A percentile compares a stretch with the other conserved stretches of the same genome.
Conservation (phyloP, 352 stramenopile species). For the Blastocystis sp. region DNA sequence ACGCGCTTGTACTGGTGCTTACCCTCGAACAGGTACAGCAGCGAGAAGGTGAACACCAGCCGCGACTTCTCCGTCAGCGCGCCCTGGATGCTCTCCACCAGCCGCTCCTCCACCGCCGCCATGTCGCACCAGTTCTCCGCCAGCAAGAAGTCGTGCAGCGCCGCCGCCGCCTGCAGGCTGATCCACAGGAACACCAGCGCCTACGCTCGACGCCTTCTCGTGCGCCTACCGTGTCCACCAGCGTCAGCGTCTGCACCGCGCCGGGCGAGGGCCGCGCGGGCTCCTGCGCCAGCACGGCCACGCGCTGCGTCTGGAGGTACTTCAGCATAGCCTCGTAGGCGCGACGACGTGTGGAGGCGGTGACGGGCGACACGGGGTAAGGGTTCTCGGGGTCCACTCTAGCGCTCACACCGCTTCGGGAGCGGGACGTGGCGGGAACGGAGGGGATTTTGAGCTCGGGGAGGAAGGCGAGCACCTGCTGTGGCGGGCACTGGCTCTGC, state of each 20-base stretch:
- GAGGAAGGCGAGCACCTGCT: conserved; percentile 78
- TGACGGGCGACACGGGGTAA: background rate
- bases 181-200: conserved; percentile 22
- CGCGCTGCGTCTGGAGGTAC: background rate
- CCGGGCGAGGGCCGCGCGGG: too few relatives aligned
- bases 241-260: background rate
- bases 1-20: conserved; percentile 64
- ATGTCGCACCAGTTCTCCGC: conserved; percentile 21
- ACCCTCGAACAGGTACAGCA: conserved; percentile 60
- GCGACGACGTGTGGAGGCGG: background rate
- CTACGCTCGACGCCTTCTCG: background rate
- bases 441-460: conserved; percentile 71
- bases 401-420: background rate
- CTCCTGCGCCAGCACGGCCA: background rate
- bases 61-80: background rate
- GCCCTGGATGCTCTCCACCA: conserved; percentile 22
- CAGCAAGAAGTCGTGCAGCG: background rate
- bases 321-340: conserved; percentile 24
- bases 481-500: conserved; percentile 74
- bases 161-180: conserved; percentile 10
- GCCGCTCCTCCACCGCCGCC: conserved; percentile 32
- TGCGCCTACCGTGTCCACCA: background rate
- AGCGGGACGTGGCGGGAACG: background rate
- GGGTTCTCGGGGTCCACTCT: background rate
- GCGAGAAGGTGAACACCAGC: conserved; percentile 31